These are phyloP conservation scores for Salvia miltiorrhiza DNA, from an alignment of 257 asterid genomes.

Conservation along the genomic window DNA sequence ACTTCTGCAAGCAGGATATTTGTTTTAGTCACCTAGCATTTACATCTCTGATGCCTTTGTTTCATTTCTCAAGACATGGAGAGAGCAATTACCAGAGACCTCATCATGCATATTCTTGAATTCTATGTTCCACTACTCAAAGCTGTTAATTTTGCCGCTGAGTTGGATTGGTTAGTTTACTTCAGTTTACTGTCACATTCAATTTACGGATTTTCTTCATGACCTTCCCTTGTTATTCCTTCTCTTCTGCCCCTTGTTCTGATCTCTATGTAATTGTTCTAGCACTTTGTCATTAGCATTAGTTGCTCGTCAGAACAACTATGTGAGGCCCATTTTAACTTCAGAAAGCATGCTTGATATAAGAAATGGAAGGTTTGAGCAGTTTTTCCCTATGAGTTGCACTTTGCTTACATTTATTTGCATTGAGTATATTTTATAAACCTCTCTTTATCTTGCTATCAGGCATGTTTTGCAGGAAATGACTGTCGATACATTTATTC, in stretches of 20 bases:
- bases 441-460: conserved; percentile 23
- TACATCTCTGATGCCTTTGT: neutral
- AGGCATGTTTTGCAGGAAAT: conserved; percentile 98
- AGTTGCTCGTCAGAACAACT: conserved; percentile 96
- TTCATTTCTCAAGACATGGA: conserved; percentile 72
- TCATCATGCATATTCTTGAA: conserved; percentile 72
- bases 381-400: conserved; percentile 22
- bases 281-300: conserved; percentile 79
- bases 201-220: conserved; percentile 12
- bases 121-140: conserved; percentile 60
- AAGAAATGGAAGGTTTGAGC: conserved; percentile 84
- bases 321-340: conserved; percentile 86
- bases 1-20: conserved; percentile 5
- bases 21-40: conserved; percentile 16
- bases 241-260: conserved; percentile 23
- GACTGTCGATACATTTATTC: conserved; percentile 92
- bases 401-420: conserved; percentile 1
- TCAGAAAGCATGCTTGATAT: conserved; percentile 75
- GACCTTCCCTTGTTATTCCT: conserved; percentile 15
- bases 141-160: conserved; percentile 81
- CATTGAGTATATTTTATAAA: conserved; percentile 15
- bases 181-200: conserved; percentile 18
- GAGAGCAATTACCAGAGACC: conserved; percentile 91
- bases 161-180: conserved; percentile 87
- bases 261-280: conserved; percentile 25